phyloP scores from a whole-genome alignment of 495 filamentous ascomycete genomes.

The Physcia stellaris region DNA sequence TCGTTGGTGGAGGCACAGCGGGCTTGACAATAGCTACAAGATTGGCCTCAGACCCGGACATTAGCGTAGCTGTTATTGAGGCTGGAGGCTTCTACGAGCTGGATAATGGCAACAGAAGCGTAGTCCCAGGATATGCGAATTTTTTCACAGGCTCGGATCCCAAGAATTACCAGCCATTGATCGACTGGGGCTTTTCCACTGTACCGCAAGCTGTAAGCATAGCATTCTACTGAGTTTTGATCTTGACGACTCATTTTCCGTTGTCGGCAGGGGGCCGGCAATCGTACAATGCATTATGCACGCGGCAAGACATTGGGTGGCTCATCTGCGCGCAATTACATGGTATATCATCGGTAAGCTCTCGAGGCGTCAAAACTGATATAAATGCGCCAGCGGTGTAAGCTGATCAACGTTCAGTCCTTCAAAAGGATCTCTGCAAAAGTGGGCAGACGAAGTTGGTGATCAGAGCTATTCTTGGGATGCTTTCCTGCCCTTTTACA shows the following conservation, averaged over 20 bases:
- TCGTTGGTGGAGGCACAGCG: slow-evolving; percentile 43
- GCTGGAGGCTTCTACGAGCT: slow-evolving; percentile 43
- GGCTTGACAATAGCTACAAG: slow-evolving; percentile 36
- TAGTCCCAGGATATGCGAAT: slow-evolving; percentile 24
- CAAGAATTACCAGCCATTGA: slow-evolving; percentile 17
- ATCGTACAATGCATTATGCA: slow-evolving; percentile 23
- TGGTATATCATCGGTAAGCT: slow-evolving; percentile 30
- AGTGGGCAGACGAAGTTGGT: slow-evolving; percentile 33
- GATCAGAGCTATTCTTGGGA: slow-evolving; percentile 30
- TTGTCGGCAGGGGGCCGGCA: neutral
- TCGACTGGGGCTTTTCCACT: slow-evolving; percentile 39
- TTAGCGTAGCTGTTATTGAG: slow-evolving; percentile 38
- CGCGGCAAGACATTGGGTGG: slow-evolving; percentile 32
- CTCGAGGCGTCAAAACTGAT: neutral
- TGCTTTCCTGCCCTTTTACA: slow-evolving; percentile 29
- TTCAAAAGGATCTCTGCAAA: slow-evolving; percentile 24
- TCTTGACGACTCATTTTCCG: neutral
- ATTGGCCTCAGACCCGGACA: slow-evolving; percentile 23
- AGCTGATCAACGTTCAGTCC: slow-evolving; percentile 16
- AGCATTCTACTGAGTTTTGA: no score
- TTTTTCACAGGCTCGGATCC: slow-evolving; percentile 15
- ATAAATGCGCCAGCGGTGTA: neutral
- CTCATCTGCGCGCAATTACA: slow-evolving; percentile 34
- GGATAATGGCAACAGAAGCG: slow-evolving; percentile 27
- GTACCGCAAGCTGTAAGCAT: slow-evolving; percentile 20